Evolutionary conservation across 345 rosid genomes (phyloP).

Genomic region (Aquilaria yunnanensis): DNA sequence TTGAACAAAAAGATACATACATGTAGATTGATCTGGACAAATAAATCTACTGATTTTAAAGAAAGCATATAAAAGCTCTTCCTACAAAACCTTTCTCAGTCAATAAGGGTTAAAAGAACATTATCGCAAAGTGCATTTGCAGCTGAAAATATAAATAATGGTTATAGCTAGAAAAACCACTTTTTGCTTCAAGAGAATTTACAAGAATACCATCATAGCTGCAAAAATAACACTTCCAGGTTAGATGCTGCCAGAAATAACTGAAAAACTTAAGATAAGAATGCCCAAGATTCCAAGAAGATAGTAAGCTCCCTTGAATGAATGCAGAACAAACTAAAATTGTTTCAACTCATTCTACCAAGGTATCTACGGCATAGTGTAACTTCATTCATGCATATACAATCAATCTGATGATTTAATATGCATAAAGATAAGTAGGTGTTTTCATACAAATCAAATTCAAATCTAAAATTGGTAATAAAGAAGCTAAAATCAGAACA

Average conservation of each 20-base stretch:
- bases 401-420: not conserved
- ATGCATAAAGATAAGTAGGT: constrained; percentile 2
- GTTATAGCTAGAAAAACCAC: constrained; percentile 58
- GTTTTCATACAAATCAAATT: not conserved
- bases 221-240: constrained; percentile 25
- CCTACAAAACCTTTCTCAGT: not conserved
- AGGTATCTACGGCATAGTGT: not conserved
- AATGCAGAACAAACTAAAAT: constrained; percentile 7
- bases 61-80: not conserved
- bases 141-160: not conserved
- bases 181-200: constrained; percentile 63
- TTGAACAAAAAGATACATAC: constrained; percentile 51
- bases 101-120: not conserved
- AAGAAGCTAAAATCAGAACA: not conserved
- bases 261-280: not conserved
- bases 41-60: not conserved
- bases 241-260: constrained; percentile 15
- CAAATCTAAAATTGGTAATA: not conserved
- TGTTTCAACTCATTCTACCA: not conserved
- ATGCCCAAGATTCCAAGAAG: constrained; percentile 3
- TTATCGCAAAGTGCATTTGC: not conserved
- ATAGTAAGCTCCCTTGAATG: not conserved
- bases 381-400: constrained; percentile 8
- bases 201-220: constrained; percentile 86
- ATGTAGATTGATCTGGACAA: constrained; percentile 17